Evolutionary conservation across 2,329 filamentous ascomycete species (phyloP).

Genomic region (Aspergillus neoniger): DNA sequence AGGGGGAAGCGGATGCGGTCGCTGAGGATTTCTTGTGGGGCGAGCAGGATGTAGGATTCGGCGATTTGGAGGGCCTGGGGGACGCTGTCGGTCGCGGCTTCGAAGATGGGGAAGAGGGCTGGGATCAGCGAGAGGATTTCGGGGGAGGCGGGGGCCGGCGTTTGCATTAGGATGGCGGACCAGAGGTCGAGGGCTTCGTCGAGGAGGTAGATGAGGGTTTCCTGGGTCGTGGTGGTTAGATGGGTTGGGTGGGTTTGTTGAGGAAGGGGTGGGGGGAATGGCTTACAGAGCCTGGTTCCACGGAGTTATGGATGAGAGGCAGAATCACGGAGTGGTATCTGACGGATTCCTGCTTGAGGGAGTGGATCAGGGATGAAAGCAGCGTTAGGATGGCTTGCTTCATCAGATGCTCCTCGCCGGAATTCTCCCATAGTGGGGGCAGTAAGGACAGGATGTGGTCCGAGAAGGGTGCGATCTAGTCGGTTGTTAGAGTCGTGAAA

Average conservation of each 20-base stretch:
- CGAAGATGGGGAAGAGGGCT: constrained; percentile 66
- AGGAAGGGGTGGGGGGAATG: neutral
- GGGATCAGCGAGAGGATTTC: constrained; percentile 66
- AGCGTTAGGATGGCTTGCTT: constrained; percentile 91
- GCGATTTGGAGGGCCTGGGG: constrained; percentile 64
- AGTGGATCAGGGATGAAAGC: constrained; percentile 78
- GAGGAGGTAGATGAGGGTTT: constrained; percentile 75
- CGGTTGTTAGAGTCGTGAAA: constrained; percentile 10
- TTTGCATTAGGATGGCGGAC: constrained; percentile 71
- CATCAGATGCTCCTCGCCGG: constrained; percentile 84
- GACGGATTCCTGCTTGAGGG: constrained; percentile 76
- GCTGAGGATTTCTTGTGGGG: constrained; percentile 50
- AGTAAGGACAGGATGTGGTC: constrained; percentile 80
- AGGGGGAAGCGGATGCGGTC: constrained; percentile 41
- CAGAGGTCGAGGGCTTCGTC: constrained; percentile 92
- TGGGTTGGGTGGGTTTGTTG: neutral
- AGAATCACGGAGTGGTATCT: constrained; percentile 78
- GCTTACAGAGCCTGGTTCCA: constrained; percentile 70
- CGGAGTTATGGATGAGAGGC: constrained; percentile 77
- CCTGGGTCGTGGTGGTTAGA: constrained; percentile 34
- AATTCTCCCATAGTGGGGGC: constrained; percentile 80
- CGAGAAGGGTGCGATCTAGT: constrained; percentile 63
- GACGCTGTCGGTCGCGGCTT: constrained; percentile 66
- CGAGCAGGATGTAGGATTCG: constrained; percentile 70
- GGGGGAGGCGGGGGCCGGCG: constrained; percentile 59